These are phyloP conservation scores for Massarina eburnea DNA, from an alignment of 2,329 filamentous ascomycete species.

Conservation along the genomic window DNA sequence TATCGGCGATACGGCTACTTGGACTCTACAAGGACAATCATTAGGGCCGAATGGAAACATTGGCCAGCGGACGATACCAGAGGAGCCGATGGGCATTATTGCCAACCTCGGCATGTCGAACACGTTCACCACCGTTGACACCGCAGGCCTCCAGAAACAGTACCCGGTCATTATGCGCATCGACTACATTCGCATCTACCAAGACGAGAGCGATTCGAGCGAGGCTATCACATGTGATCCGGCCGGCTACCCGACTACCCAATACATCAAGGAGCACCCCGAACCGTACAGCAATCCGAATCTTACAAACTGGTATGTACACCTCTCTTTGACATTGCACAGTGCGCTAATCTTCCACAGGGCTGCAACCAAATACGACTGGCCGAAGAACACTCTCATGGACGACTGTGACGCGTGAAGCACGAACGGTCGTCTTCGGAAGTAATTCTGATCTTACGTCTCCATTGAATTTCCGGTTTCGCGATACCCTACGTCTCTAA, in stretches of 20 bases:
- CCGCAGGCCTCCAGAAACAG: slow-evolving; percentile 55
- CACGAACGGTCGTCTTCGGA: no score
- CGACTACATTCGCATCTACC: slow-evolving; percentile 72
- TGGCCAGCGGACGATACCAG: slow-evolving; percentile 64
- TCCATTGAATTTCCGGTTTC: slow-evolving; percentile 12
- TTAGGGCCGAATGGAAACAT: slow-evolving; percentile 71
- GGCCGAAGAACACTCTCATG: slow-evolving; percentile 65
- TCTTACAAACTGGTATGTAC: slow-evolving; percentile 61
- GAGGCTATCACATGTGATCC: slow-evolving; percentile 68
- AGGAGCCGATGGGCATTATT: slow-evolving; percentile 68
- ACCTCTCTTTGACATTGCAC: background rate
- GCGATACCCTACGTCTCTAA: slow-evolving; percentile 21
- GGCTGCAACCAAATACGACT: slow-evolving; percentile 55
- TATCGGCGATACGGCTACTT: slow-evolving; percentile 65
- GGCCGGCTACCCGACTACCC: slow-evolving; percentile 64
- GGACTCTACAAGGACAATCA: slow-evolving; percentile 62
- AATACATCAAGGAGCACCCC: slow-evolving; percentile 65
- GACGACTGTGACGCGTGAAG: slow-evolving; percentile 51
- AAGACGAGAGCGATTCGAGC: slow-evolving; percentile 59
- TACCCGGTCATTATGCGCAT: slow-evolving; percentile 68
- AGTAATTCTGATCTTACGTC: slow-evolving; percentile 4
- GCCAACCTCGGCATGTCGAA: slow-evolving; percentile 72
- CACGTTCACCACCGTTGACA: slow-evolving; percentile 64
- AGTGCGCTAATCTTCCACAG: slow-evolving; percentile 24
- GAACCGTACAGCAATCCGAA: slow-evolving; percentile 66